Base-by-base conservation (phyloP, 768 basidiomycete species). In the Suillus weaverae region DNA sequence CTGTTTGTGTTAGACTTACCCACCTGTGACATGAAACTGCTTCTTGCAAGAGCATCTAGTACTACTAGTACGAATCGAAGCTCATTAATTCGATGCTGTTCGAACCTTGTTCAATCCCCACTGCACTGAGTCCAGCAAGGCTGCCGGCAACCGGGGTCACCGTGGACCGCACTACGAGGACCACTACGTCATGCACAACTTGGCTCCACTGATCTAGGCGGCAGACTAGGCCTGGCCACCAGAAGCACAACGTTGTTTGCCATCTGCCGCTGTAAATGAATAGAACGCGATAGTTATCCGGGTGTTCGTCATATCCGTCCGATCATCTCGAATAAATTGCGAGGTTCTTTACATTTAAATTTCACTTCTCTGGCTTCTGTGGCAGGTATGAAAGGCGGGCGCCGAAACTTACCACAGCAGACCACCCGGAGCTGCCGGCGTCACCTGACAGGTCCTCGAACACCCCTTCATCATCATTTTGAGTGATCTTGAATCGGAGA, bases 371-470 rank as follows among this genome's bases (percentile, higher is more conserved):
- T 38, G 16, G 62, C 54, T 43, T 13, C 64, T 73, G 64, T 53
- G 67, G 71, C 59, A 66, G 22, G 43, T 35, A 30, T 35, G 18
- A 59, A 41, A 51, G 33, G 56, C 60, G 70, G 70, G 53, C 55
- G 65, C 69, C 67, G 69, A 61, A 62, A 55, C 62, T 62, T 53
- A 32, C 22, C 46, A 48, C 50, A 50, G 14, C 48, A 30, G 26
- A 53, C 53, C 53, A 68, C 43, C 61, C 61, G 66, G 38, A 44
- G 62, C 38, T 36, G 60, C 46, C 48, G 64, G 44, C 57, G 44
- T 26, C 39, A 43, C 16, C 44, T 56, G 60, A 50, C 64, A 16
- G 60, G 64, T 44, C 75, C 73, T 64, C 73, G 66, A 61, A 69
- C 66, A 75, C 67, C 64, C 68, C 41, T 61, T 72, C 63, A 61